Conservation (phyloP, 768 basidiomycete genomes). For the Galerina marginata region DNA sequence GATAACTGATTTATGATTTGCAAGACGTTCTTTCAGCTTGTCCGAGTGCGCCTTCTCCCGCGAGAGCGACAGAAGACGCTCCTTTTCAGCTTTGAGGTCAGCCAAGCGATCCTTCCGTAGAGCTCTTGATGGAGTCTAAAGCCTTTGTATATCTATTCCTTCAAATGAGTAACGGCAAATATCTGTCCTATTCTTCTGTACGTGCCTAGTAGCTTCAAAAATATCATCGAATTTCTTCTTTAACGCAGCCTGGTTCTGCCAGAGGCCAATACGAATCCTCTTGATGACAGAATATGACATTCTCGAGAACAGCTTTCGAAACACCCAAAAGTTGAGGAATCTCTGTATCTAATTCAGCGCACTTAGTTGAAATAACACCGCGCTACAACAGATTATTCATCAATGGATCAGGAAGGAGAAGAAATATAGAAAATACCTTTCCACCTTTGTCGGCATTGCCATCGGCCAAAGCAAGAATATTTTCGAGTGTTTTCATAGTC, state of each 20-base stretch:
- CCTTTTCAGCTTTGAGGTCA: constrained; percentile 93
- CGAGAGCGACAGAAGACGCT: constrained; percentile 76
- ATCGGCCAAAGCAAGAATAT: constrained; percentile 79
- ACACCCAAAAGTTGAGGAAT: constrained; percentile 94
- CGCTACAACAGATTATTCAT: constrained; percentile 52
- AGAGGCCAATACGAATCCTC: constrained; percentile 99
- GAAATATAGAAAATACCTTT: constrained; percentile 63
- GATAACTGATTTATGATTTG: constrained; percentile 65
- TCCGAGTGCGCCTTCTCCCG: constrained; percentile 88
- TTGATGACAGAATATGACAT: constrained; percentile 99
- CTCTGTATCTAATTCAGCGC: constrained; percentile 94
- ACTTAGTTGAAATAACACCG: constrained; percentile 93
- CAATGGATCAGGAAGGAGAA: background rate
- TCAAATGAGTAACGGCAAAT: background rate
- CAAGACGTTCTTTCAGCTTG: constrained; percentile 72
- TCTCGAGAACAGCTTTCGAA: constrained; percentile 97
- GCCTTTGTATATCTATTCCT: constrained; percentile 90
- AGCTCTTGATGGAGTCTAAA: constrained; percentile 86
- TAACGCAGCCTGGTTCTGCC: constrained; percentile 81
- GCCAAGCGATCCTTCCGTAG: constrained; percentile 89
- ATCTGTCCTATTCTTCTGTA: background rate
- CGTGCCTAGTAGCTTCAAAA: constrained; percentile 94
- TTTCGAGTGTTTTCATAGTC: constrained; percentile 98
- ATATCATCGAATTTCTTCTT: constrained; percentile 99
- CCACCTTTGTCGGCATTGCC: constrained; percentile 66